Evolutionary conservation across 139 green algal species (phyloP).

Genomic region (Closterium sp.): DNA sequence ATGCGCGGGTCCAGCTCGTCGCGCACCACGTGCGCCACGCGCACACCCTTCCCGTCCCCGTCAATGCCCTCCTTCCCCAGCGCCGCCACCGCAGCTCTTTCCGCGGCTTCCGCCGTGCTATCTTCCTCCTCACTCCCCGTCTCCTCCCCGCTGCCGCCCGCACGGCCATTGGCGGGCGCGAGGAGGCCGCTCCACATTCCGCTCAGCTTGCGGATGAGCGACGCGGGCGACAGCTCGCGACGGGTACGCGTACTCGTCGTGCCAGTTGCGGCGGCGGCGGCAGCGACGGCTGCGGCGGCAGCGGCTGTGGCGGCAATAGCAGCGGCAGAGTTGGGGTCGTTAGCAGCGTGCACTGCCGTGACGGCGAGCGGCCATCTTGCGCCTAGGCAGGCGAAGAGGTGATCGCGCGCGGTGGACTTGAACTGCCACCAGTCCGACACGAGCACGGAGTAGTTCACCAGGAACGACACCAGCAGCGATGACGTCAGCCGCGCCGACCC

Average conservation of each 20-base stretch:
- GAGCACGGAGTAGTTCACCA: conserved; percentile 22
- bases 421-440: conserved; percentile 28
- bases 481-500: not conserved
- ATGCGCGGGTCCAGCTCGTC: conserved; percentile 14
- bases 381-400: not conserved
- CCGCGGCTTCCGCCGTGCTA: not conserved
- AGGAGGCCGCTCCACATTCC: not conserved
- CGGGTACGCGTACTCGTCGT: no score
- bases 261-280: no score
- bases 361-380: not conserved
- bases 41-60: not conserved
- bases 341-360: not conserved
- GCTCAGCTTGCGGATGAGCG: not conserved
- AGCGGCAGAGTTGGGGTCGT: not conserved
- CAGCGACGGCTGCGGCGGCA: no score
- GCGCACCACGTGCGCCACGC: not conserved
- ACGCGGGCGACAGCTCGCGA: no score
- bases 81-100: not conserved
- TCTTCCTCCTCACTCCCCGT: not conserved
- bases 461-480: conserved; percentile 11
- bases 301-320: no score
- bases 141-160: not conserved
- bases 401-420: not conserved
- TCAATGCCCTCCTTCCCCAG: not conserved
- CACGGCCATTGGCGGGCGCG: not conserved